Percentiles rank a stretch among this genome's conserved stretches.
phyloP scores from a whole-genome alignment of 129 eudicot genomes.

The Pulicaria dysenterica region DNA sequence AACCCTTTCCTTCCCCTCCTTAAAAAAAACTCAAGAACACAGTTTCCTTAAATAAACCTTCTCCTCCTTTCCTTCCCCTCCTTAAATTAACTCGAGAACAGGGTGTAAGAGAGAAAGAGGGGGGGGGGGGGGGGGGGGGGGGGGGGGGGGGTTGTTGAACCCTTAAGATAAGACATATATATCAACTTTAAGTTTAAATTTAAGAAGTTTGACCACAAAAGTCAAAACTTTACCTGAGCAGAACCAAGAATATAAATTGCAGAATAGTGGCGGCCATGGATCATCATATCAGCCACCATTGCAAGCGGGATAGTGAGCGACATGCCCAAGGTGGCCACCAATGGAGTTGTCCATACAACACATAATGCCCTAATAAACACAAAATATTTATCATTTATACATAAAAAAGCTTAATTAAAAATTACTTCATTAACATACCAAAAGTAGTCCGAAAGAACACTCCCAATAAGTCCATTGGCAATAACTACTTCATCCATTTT shows the following conservation, averaged over 20 bases:
- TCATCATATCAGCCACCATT: slow-evolving; percentile 96
- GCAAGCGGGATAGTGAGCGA: slow-evolving; percentile 98
- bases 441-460: slow-evolving; percentile 96
- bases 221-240: slow-evolving; percentile 59
- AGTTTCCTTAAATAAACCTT: no score
- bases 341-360: slow-evolving; percentile 99
- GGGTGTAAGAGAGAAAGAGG: no score
- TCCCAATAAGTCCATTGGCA: slow-evolving; percentile 95
- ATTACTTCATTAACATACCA: slow-evolving; percentile 50
- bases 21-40: no score
- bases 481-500: slow-evolving; percentile 91
- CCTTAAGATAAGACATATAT: background rate
- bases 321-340: slow-evolving; percentile 97
- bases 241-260: slow-evolving; percentile 95
- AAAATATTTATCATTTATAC: background rate
- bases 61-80: no score
- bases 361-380: slow-evolving; percentile 80
- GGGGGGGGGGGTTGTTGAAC: background rate
- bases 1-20: no score
- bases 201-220: slow-evolving; percentile 10
- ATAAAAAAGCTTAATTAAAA: background rate
- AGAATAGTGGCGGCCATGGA: slow-evolving; percentile 97
- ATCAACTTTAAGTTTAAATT: background rate
- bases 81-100: no score
- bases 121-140: no score